A percentile compares a stretch with the other conserved stretches of the same genome.
Conservation (phyloP, 73 alveolate genomes). For the Paramecium pentaurelia region DNA sequence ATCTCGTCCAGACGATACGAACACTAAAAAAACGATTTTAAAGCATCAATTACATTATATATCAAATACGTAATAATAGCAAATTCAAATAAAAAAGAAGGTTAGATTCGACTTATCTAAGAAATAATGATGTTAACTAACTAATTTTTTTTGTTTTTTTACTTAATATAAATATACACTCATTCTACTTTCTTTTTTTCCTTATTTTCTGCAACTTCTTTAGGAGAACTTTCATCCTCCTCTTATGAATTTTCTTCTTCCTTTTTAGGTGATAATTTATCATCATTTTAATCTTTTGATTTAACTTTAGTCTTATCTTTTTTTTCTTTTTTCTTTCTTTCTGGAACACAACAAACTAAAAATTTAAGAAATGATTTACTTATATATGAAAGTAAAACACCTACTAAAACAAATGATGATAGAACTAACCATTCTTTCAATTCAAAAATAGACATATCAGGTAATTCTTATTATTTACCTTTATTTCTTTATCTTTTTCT, state of each 20-base stretch:
- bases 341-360: neutral
- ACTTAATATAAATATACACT: neutral
- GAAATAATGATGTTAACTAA: neutral
- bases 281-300: neutral
- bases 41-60: neutral
- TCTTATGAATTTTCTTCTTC: neutral
- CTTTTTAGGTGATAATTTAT: neutral
- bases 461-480: neutral
- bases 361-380: neutral
- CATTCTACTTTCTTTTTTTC: neutral
- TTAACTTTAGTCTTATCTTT: neutral
- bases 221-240: neutral
- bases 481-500: constrained; percentile 2
- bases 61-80: neutral
- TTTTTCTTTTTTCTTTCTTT: neutral
- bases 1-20: neutral
- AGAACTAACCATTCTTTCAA: neutral
- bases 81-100: neutral
- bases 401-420: neutral
- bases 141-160: neutral
- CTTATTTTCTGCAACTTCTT: neutral
- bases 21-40: neutral
- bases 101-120: neutral
- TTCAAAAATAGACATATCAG: neutral
- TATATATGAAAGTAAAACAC: constrained; percentile 1